A percentile compares a stretch with the other conserved stretches of the same genome.
Conservation (phyloP, 352 stramenopile genomes). For the Phytopythium aichiense region DNA sequence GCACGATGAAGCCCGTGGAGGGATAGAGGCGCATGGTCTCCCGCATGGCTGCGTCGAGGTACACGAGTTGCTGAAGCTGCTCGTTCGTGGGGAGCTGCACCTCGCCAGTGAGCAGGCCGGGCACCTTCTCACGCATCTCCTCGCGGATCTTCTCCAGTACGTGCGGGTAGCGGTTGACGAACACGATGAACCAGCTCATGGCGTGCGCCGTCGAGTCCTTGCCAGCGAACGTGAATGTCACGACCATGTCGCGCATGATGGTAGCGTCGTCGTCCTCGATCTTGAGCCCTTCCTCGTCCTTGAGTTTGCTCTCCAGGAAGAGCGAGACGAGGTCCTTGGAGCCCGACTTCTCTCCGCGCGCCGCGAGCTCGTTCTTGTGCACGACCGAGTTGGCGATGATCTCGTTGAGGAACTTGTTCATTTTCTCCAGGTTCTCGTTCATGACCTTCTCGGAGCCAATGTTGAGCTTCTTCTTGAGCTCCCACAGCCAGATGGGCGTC, state of each 20-base stretch:
- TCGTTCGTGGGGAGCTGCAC: slow-evolving; percentile 28
- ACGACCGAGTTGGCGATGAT: slow-evolving; percentile 46
- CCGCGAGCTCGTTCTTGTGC: slow-evolving; percentile 25
- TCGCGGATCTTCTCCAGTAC: slow-evolving; percentile 49
- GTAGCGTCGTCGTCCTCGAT: slow-evolving; percentile 25
- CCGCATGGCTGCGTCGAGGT: slow-evolving; percentile 50
- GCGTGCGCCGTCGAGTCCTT: slow-evolving; percentile 64
- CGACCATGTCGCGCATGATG: slow-evolving; percentile 64
- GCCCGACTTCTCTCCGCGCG: too few species aligned
- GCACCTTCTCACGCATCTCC: slow-evolving; percentile 44
- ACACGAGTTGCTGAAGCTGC: slow-evolving; percentile 46
- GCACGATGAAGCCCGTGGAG: slow-evolving; percentile 47
- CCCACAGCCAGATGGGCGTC: slow-evolving; percentile 32
- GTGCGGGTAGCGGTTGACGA: slow-evolving; percentile 44
- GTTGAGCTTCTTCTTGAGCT: slow-evolving; percentile 29
- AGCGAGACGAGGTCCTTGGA: slow-evolving; percentile 46
- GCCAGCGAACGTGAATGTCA: slow-evolving; percentile 73
- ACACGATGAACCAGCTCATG: slow-evolving; percentile 70
- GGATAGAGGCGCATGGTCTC: slow-evolving; percentile 69
- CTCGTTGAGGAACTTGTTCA: slow-evolving; percentile 38
- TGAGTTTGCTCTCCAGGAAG: slow-evolving; percentile 36
- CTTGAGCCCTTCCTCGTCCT: slow-evolving; percentile 15
- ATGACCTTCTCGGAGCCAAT: slow-evolving; percentile 33
- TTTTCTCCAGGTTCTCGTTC: slow-evolving; percentile 28
- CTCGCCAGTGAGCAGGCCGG: slow-evolving; percentile 18